Percentiles rank a stretch among this genome's conserved stretches.
Conservation (phyloP, 225 moss, liverwort and hornwort genomes). For the Climacium dendroides region DNA sequence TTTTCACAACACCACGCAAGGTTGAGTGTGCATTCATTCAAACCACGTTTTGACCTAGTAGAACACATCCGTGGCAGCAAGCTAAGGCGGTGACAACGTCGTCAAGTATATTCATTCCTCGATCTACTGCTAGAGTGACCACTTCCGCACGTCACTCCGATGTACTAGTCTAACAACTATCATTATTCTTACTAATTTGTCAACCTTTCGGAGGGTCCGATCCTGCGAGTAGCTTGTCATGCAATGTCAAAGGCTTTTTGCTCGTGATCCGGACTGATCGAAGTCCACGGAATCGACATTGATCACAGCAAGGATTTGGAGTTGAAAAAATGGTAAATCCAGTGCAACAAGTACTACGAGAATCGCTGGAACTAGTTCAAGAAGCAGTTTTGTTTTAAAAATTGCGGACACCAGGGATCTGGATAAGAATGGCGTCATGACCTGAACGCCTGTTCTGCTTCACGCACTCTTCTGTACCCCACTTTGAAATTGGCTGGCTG, state of each 20-base stretch:
- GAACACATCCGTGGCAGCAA: neutral
- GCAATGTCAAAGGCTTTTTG: neutral
- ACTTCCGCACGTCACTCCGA: neutral
- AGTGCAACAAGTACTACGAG: neutral
- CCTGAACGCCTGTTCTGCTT: neutral
- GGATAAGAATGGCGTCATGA: neutral
- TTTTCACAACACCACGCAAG: neutral
- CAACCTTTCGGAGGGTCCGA: neutral
- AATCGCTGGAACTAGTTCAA: neutral
- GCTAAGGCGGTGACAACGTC: neutral
- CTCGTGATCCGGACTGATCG: neutral
- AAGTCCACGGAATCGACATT: neutral
- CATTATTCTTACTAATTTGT: neutral
- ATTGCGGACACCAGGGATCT: too few species aligned
- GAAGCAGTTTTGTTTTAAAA: neutral
- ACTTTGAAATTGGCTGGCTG: too few species aligned
- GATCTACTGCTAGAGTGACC: neutral
- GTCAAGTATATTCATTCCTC: neutral
- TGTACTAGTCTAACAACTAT: neutral
- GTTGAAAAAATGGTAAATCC: neutral
- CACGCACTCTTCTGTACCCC: neutral
- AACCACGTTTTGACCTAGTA: neutral
- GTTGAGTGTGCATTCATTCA: neutral
- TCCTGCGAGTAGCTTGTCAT: neutral
- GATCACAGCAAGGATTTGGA: neutral